Evolutionary conservation across 495 filamentous ascomycete species (phyloP).

Genomic region (Copromyces sp.): DNA sequence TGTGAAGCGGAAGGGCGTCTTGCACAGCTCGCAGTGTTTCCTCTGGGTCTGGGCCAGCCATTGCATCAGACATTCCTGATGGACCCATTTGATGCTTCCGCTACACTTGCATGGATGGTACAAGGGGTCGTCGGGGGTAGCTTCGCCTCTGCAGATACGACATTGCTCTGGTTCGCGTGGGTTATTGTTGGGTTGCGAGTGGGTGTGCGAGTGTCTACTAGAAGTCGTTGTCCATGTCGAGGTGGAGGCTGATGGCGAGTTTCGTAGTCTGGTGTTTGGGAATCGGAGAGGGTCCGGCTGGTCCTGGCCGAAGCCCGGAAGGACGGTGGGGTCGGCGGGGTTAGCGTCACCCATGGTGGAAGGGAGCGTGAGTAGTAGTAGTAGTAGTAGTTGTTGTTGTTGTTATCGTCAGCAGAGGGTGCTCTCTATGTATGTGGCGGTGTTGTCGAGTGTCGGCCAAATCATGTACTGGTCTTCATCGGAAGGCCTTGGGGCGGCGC

Average conservation of each 20-base stretch:
- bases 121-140: constrained; percentile 69
- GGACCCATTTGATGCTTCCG: constrained; percentile 95
- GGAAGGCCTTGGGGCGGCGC: neutral
- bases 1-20: constrained; percentile 94
- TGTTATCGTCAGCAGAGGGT: constrained; percentile 1
- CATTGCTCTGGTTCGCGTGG: constrained; percentile 65
- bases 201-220: constrained; percentile 3
- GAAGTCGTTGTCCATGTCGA: neutral
- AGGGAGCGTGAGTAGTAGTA: neutral
- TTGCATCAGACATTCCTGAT: constrained; percentile 95
- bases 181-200: constrained; percentile 8
- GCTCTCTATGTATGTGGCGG: neutral
- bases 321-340: constrained; percentile 2
- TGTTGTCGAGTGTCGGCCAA: neutral
- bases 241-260: neutral
- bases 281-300: constrained; percentile 13
- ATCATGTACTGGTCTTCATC: neutral
- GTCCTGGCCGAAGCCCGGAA: neutral
- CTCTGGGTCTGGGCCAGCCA: constrained; percentile 97
- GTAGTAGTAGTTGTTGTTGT: neutral
- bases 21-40: constrained; percentile 98
- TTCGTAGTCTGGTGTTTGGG: constrained; percentile 18
- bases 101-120: constrained; percentile 99
- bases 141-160: constrained; percentile 90
- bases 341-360: constrained; percentile 10